Evolutionary conservation across 306 rosid genomes (phyloP).

Genomic region (Herpetospermum pedunculosum): DNA sequence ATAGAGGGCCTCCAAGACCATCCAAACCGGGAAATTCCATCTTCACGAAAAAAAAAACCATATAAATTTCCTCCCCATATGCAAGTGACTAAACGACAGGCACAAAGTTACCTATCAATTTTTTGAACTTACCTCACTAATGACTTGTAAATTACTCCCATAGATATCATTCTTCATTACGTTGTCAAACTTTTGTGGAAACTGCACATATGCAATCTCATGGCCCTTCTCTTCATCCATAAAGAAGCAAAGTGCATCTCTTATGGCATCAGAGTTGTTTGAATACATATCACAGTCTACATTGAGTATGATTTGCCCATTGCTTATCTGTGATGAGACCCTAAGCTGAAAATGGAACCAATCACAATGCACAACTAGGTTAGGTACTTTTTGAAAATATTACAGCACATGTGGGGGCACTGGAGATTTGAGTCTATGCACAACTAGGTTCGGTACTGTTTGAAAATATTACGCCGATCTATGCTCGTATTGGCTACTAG

Average conservation of each 20-base stretch:
- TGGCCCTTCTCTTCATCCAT: conserved; percentile 68
- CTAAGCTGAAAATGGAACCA: conserved; percentile 40
- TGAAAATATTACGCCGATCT: too few relatives aligned
- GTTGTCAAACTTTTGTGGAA: conserved; percentile 45
- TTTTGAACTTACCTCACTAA: conserved; percentile 17
- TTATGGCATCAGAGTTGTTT: conserved; percentile 48
- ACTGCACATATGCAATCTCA: conserved; percentile 64
- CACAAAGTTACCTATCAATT: neutral
- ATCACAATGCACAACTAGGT: neutral
- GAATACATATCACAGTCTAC: conserved; percentile 88
- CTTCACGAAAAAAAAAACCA: conserved; percentile 15
- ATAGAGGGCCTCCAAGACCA: conserved; percentile 56
- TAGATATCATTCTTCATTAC: conserved; percentile 57
- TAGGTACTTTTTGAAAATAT: too few relatives aligned
- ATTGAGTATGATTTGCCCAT: conserved; percentile 51
- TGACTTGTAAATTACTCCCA: conserved; percentile 8
- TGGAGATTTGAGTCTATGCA: too few relatives aligned
- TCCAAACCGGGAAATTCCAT: conserved; percentile 53
- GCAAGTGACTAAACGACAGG: neutral
- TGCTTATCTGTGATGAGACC: conserved; percentile 77
- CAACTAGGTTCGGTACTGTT: too few relatives aligned
- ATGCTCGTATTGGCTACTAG: too few relatives aligned
- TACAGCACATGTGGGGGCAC: too few relatives aligned
- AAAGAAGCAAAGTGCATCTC: conserved; percentile 68
- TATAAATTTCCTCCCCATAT: neutral